Percentiles rank a stretch among this genome's conserved stretches.
Evolutionary conservation across 495 filamentous ascomycete species (phyloP).

Genomic region (Monascus purpureus): DNA sequence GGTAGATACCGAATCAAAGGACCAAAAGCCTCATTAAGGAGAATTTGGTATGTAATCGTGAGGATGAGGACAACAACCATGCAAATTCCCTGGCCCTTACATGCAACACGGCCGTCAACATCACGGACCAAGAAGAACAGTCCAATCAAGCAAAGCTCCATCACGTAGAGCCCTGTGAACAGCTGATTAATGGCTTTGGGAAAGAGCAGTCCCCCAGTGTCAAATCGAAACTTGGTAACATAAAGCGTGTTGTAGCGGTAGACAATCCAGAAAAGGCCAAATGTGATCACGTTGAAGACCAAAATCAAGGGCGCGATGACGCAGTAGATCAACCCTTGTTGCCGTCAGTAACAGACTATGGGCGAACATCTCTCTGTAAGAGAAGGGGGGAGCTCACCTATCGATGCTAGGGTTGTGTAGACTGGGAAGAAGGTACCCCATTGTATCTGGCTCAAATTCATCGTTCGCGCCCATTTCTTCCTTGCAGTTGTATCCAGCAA

Average conservation of each 20-base stretch:
- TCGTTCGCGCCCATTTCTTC: constrained; percentile 78
- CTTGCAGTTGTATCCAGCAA: constrained; percentile 77
- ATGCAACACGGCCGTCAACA: constrained; percentile 39
- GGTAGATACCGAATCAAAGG: constrained; percentile 82
- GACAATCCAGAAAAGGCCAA: constrained; percentile 87
- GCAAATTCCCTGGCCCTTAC: constrained; percentile 71
- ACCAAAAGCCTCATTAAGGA: constrained; percentile 73
- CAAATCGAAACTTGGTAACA: constrained; percentile 77
- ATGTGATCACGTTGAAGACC: constrained; percentile 88
- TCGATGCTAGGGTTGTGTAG: constrained; percentile 90
- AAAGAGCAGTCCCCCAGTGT: constrained; percentile 89
- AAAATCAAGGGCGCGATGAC: constrained; percentile 84
- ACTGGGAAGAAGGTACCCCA: constrained; percentile 95
- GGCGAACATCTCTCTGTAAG: background rate
- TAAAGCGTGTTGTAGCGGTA: constrained; percentile 96
- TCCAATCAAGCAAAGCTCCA: constrained; percentile 84
- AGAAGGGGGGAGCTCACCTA: constrained; percentile 40
- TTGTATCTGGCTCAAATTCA: constrained; percentile 58
- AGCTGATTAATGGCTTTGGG: constrained; percentile 91
- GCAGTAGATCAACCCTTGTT: constrained; percentile 75
- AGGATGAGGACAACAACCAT: constrained; percentile 66
- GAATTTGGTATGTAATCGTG: constrained; percentile 67
- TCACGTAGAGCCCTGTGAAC: constrained; percentile 86
- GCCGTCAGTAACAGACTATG: constrained; percentile 6
- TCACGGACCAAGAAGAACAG: constrained; percentile 79